These are phyloP conservation scores for Tetracladium marchalianum DNA, from an alignment of 495 filamentous ascomycete species.

Conservation along the genomic window DNA sequence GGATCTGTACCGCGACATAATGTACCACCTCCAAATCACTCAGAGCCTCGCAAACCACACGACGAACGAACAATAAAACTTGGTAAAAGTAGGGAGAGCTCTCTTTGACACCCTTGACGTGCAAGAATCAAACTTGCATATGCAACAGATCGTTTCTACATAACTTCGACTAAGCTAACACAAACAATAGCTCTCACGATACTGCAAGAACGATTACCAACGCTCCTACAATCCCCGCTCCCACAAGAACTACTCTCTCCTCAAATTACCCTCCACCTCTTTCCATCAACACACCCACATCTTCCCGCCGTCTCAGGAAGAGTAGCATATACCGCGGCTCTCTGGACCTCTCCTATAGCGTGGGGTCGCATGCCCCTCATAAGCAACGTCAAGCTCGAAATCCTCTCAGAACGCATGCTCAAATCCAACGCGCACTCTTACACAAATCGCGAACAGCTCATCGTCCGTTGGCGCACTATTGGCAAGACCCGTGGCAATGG, in stretches of 20 bases:
- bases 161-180: neutral
- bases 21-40: conserved; percentile 1
- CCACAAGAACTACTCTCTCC: conserved; percentile 83
- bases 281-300: conserved; percentile 92
- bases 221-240: conserved; percentile 71
- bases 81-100: conserved; percentile 63
- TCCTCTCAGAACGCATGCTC: conserved; percentile 80
- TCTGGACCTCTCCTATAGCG: conserved; percentile 91
- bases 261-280: conserved; percentile 84
- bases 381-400: conserved; percentile 78
- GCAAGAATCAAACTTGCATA: too few species aligned
- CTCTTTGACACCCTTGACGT: neutral
- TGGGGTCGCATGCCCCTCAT: conserved; percentile 89
- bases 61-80: conserved; percentile 81
- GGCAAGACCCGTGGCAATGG: conserved; percentile 25
- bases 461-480: conserved; percentile 71
- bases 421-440: conserved; percentile 26
- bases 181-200: conserved; percentile 58
- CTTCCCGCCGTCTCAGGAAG: conserved; percentile 85
- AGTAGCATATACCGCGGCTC: conserved; percentile 80
- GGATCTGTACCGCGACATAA: conserved; percentile 9
- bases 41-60: conserved; percentile 28
- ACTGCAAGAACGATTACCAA: conserved; percentile 79
- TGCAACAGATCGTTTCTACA: too few species aligned
- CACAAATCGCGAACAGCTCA: conserved; percentile 54